Evolutionary conservation across 371 early-diverging fungal species (phyloP), one percentile per base, ranked within the genome.

Genomic region (Mortierella sp.): DNA sequence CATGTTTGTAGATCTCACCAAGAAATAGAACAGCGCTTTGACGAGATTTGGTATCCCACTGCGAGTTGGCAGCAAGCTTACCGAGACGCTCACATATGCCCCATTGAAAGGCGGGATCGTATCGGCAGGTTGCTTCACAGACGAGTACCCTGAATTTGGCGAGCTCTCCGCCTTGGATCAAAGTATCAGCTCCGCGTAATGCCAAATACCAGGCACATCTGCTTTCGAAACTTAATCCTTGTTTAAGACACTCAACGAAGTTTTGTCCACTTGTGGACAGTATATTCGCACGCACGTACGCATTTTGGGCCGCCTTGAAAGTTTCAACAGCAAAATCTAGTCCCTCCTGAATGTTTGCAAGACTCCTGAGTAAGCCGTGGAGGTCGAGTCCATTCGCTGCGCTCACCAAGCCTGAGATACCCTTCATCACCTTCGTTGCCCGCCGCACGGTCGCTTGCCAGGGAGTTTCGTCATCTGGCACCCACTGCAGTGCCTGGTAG

Each of bases 11-110:
- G 8, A 70, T 7, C 36, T 70, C 58, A 1, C 22, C 48, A 16
- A 70, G 47, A 15, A 70, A 63, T 6, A 41, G 32, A 16, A 47
- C 16, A 19, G 47, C 47, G 2, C 19, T 19, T 19, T 47, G 16
- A 16, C 47, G 47, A 13, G 19, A 36, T 43, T 9, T 28, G n/a
- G 15, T 24, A 24, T 22, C 48, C 70, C 36, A 36, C 5, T 11
- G 2, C 1, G 21, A 7, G 55, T 70, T 45, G 28, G 36, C 45
- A 1, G 64, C 63, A 33, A 70, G 24, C 7, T 70, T 55, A 5
- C 70, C 70, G 19, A 70, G 36, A 4, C 50, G 63, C 57, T 70
- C 63, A 24, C 57, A 47, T n/a, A 70, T 22, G 0, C 70, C 70
- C 63, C 70, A 63, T 22, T 64, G 65, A n/a, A 70, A 70, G 22